phyloP scores from a whole-genome alignment of 768 basidiomycete species.

The Rhodotorula babjevae region DNA sequence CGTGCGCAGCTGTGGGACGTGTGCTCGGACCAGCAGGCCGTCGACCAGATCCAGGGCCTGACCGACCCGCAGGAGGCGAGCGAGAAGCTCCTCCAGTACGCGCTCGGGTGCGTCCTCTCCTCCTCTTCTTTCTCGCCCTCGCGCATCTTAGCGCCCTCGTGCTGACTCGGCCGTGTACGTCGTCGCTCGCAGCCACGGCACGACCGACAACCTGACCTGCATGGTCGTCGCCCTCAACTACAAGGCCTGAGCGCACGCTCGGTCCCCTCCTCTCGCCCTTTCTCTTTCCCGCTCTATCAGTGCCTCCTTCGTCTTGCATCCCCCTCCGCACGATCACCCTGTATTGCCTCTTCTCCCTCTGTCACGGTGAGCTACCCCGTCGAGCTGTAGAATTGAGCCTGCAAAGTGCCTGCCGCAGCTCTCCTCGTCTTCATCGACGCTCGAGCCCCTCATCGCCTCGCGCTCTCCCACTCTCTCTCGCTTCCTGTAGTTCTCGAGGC shows the following conservation, averaged over 20 bases:
- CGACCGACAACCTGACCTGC: conserved; percentile 90
- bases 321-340: too few species aligned
- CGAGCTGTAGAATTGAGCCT: too few species aligned
- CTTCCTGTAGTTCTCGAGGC: too few species aligned
- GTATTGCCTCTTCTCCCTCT: too few species aligned
- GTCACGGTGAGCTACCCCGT: too few species aligned
- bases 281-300: not conserved
- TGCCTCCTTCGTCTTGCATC: not conserved
- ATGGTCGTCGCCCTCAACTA: conserved; percentile 57
- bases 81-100: conserved; percentile 68
- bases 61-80: conserved; percentile 79
- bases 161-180: not conserved
- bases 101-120: conserved; percentile 54
- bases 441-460: too few species aligned
- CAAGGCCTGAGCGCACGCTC: not conserved
- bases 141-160: not conserved
- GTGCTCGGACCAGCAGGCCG: conserved; percentile 78
- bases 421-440: too few species aligned
- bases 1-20: conserved; percentile 86
- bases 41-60: conserved; percentile 68
- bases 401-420: too few species aligned
- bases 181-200: conserved; percentile 57
- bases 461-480: too few species aligned
- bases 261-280: not conserved
- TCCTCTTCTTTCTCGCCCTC: not conserved